Conservation (phyloP, 2,329 filamentous ascomycete genomes). For the Aspergillus pseudotamarii region DNA sequence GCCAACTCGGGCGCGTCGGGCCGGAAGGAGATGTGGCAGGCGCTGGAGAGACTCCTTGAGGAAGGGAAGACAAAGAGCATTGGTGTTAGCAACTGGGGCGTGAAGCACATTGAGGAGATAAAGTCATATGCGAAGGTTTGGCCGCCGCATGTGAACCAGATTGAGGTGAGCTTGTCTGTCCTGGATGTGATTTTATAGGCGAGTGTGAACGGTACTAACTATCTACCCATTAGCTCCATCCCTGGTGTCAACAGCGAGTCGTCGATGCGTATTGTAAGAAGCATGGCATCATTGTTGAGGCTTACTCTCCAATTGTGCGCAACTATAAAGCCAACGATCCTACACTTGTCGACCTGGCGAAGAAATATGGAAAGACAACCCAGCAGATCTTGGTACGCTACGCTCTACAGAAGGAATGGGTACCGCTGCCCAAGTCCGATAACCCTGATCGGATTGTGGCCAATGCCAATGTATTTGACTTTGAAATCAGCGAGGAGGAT, state of each 20-base stretch:
- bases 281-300: constrained; percentile 56
- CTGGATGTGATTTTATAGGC: background rate
- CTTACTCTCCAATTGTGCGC: constrained; percentile 59
- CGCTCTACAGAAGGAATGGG: constrained; percentile 76
- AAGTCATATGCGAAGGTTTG: constrained; percentile 65
- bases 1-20: constrained; percentile 58
- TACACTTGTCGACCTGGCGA: constrained; percentile 64
- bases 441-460: constrained; percentile 66
- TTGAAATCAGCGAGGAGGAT: constrained; percentile 59
- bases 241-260: constrained; percentile 69
- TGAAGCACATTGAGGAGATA: constrained; percentile 69
- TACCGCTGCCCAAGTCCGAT: constrained; percentile 75
- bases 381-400: constrained; percentile 81
- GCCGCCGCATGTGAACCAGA: constrained; percentile 74
- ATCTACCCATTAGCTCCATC: constrained; percentile 61
- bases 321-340: constrained; percentile 73
- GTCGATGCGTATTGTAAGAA: constrained; percentile 59
- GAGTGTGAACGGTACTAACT: background rate
- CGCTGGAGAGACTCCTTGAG: constrained; percentile 63
- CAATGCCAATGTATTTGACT: constrained; percentile 66
- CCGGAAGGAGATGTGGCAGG: constrained; percentile 66
- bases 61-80: constrained; percentile 66
- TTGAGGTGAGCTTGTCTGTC: constrained; percentile 58
- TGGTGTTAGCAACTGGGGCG: constrained; percentile 73
- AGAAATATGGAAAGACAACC: constrained; percentile 73